Conservation (phyloP, 371 early-diverging fungal genomes). For the Mortierella polycephala region DNA sequence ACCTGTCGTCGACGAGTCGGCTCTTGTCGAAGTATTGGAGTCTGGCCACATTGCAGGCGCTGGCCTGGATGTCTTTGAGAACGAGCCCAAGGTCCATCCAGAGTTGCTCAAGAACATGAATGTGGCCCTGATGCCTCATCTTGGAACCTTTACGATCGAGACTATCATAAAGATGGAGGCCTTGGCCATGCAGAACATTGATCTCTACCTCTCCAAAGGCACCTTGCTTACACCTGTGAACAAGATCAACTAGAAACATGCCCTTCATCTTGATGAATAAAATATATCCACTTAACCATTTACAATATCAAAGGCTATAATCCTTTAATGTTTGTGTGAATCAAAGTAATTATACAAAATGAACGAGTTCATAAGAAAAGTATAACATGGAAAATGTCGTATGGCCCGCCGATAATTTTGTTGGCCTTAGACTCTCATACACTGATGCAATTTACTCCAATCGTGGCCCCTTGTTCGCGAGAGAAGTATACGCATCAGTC, state of each 20-base stretch:
- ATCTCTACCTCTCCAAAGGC: slow-evolving; percentile 26
- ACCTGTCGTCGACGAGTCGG: slow-evolving; percentile 65
- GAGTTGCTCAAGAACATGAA: slow-evolving; percentile 46
- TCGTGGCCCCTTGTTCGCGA: slow-evolving; percentile 22
- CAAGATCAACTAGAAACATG: slow-evolving; percentile 1
- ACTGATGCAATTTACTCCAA: not conserved
- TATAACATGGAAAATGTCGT: too few species aligned
- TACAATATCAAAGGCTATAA: too few species aligned
- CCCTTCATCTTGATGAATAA: too few species aligned
- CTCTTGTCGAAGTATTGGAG: slow-evolving; percentile 64
- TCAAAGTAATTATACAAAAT: too few species aligned
- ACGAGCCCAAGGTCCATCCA: slow-evolving; percentile 53
- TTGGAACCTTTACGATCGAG: slow-evolving; percentile 45
- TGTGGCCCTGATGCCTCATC: slow-evolving; percentile 52
- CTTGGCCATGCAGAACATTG: slow-evolving; percentile 43
- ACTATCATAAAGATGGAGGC: slow-evolving; percentile 52
- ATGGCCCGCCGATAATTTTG: not conserved
- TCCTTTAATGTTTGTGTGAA: too few species aligned
- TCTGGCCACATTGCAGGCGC: slow-evolving; percentile 64
- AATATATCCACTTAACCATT: too few species aligned
- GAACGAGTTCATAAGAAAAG: too few species aligned
- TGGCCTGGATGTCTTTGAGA: slow-evolving; percentile 72
- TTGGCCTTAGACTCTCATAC: not conserved
- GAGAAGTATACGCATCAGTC: slow-evolving; percentile 5
- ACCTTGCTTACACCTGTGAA: slow-evolving; percentile 44